Percentiles rank a stretch among this genome's conserved stretches.
These are phyloP conservation scores for Pistacia integerrima DNA, from an alignment of 345 rosid species.

Conservation along the genomic window DNA sequence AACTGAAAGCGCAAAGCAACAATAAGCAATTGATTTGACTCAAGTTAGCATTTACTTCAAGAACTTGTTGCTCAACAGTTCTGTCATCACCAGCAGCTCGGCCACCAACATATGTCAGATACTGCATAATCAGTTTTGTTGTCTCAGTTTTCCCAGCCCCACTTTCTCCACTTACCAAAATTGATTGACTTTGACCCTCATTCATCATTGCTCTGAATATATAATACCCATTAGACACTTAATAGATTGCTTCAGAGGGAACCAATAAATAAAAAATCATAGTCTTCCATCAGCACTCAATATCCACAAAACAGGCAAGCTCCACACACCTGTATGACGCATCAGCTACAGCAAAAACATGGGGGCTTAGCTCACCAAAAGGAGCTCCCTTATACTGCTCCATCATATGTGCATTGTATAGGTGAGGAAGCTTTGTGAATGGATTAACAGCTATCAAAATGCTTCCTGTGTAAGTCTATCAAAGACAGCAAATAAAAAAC, in stretches of 20 bases:
- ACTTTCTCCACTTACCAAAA: slow-evolving; percentile 98
- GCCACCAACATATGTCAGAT: slow-evolving; percentile 96
- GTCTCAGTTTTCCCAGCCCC: slow-evolving; percentile 99
- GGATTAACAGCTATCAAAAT: slow-evolving; percentile 98
- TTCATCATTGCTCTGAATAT: slow-evolving; percentile 84
- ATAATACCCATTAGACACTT: slow-evolving; percentile 33
- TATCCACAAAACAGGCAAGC: slow-evolving; percentile 3
- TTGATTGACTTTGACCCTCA: slow-evolving; percentile 88
- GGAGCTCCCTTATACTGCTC: slow-evolving; percentile 97
- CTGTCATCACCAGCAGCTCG: slow-evolving; percentile 85
- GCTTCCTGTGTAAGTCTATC: slow-evolving; percentile 96
- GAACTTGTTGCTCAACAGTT: slow-evolving; percentile 97
- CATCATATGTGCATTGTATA: slow-evolving; percentile 96
- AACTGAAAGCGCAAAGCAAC: not conserved
- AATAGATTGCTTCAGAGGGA: slow-evolving; percentile 28
- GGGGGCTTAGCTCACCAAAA: slow-evolving; percentile 97
- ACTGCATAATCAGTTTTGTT: slow-evolving; percentile 95
- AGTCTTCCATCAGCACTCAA: slow-evolving; percentile 5
- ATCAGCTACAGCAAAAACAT: slow-evolving; percentile 99
- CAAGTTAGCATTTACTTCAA: slow-evolving; percentile 65
- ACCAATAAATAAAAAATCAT: slow-evolving; percentile 6
- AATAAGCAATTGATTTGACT: not conserved
- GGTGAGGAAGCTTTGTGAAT: slow-evolving; percentile 98
- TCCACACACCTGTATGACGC: slow-evolving; percentile 80
- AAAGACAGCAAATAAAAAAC: slow-evolving; percentile 13